These are phyloP conservation scores for Botrytis pseudocinerea DNA, from an alignment of 2,329 filamentous ascomycete genomes.

Conservation along the genomic window DNA sequence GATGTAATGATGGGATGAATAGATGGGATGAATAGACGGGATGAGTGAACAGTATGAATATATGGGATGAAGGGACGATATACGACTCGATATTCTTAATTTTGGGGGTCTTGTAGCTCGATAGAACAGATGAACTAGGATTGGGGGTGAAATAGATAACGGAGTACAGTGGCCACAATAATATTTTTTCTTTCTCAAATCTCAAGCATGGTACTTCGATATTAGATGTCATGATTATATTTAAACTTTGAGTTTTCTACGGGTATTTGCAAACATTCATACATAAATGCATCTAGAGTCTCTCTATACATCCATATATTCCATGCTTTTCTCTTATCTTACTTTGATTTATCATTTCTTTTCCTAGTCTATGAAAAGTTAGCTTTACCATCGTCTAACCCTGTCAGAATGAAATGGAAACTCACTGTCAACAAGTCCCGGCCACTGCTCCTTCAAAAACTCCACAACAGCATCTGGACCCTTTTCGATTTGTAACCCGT, in stretches of 20 bases:
- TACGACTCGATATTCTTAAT: neutral
- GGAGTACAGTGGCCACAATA: neutral
- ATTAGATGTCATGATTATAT: neutral
- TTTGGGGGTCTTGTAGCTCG: neutral
- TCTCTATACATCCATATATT: neutral
- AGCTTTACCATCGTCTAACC: neutral
- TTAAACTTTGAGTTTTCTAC: neutral
- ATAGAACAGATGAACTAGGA: neutral
- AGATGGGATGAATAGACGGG: neutral
- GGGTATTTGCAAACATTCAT: neutral
- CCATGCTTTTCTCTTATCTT: neutral
- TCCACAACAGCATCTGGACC: constrained; percentile 58
- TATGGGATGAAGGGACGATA: neutral
- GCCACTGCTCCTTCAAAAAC: constrained; percentile 47
- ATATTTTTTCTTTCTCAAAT: neutral
- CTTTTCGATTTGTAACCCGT: constrained; percentile 53
- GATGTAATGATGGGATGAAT: neutral
- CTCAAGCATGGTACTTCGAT: neutral
- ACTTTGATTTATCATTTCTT: neutral
- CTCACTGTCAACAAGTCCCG: constrained; percentile 30
- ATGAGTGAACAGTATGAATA: neutral
- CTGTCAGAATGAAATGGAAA: neutral
- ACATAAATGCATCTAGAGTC: neutral
- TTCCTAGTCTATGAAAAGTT: neutral
- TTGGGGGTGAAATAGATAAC: neutral